Evolutionary conservation across 768 basidiomycete species (phyloP), one percentile per base, ranked within the genome.

Genomic region (Asterophora parasitica): DNA sequence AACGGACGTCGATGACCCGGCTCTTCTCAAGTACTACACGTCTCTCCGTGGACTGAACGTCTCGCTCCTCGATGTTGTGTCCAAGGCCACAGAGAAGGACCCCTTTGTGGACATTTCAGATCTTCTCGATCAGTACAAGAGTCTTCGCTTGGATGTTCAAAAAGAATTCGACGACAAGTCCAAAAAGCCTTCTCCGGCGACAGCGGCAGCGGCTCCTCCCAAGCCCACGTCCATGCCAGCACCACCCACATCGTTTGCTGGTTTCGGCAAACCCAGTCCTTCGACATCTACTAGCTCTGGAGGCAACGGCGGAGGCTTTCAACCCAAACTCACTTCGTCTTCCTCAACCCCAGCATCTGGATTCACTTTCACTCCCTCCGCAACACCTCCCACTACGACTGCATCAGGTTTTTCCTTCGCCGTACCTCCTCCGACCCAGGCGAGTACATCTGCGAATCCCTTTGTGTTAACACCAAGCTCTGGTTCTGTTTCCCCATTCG

Each of bases 41-140:
- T 77, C 80, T 19, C 74, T 90, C n/a, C 81, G 88, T 30, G 87
- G 86, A 11, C 72, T 90, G 34, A 90, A 90, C 57, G 64, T 75
- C 28, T 85, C 84, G 2, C 69, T 89, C 50, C 60, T 85, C 17
- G 67, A 75, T n/a, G 73, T 77, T 11, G 61, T 87, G 45, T 70
- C 76, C 26, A 75, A 76, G 49, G 76, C 78, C 16, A 69, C 86
- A 16, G 78, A 84, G 41, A 67, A 74, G 12, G 86, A 90, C 64
- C 83, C 87, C 2, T 89, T 88, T 60, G 61, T 66, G n/a, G 83
- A 90, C 51, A 59, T 87, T 9, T 65, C 74, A n/a, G 61, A 67
- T 26, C 49, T 83, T 4, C 54, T 85, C 7, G 77, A 81, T 49
- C 72, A 72, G 35, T 90, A 90, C 64, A 81, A 73, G 58, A 67